Percentiles rank a stretch among this genome's conserved stretches.
Evolutionary conservation across 1,284 basidiomycete genomes (phyloP).

Genomic region (Inonotus hispidus): DNA sequence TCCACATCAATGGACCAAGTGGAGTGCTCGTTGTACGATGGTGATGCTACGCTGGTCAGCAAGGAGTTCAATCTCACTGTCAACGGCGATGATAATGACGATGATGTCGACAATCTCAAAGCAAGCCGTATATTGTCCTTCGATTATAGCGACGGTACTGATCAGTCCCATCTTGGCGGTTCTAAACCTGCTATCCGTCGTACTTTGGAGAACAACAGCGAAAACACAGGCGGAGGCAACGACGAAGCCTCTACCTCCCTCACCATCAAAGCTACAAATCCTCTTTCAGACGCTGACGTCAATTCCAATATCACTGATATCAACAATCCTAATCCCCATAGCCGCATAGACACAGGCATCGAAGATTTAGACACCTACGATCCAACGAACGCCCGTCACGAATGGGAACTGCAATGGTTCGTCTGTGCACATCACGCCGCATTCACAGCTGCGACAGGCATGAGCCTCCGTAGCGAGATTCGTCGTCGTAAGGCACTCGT

Average conservation of each 20-base stretch:
- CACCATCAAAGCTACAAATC: too few relatives aligned
- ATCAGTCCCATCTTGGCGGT: not conserved
- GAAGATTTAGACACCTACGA: not conserved
- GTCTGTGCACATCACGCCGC: not conserved
- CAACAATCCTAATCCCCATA: too few relatives aligned
- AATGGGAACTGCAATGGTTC: constrained; percentile 1
- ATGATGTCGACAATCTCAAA: not conserved
- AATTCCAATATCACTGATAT: too few relatives aligned
- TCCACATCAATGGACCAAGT: not conserved
- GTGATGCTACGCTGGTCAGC: not conserved
- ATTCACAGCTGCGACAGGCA: not conserved
- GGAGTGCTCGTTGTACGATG: not conserved
- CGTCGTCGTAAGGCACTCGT: not conserved
- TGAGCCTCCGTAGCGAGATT: not conserved
- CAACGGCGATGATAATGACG: not conserved
- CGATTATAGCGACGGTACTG: too few relatives aligned
- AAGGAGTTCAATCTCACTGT: not conserved
- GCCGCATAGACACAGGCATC: not conserved
- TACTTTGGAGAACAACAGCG: not conserved
- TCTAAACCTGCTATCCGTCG: not conserved
- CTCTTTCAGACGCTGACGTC: too few relatives aligned
- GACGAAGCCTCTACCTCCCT: too few relatives aligned
- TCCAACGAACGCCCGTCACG: not conserved
- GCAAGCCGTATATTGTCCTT: too few relatives aligned
- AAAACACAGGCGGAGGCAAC: too few relatives aligned